A percentile compares a stretch with the other conserved stretches of the same genome.
Conservation (phyloP, 2,329 filamentous ascomycete species). For the Epichloe hybrida region DNA sequence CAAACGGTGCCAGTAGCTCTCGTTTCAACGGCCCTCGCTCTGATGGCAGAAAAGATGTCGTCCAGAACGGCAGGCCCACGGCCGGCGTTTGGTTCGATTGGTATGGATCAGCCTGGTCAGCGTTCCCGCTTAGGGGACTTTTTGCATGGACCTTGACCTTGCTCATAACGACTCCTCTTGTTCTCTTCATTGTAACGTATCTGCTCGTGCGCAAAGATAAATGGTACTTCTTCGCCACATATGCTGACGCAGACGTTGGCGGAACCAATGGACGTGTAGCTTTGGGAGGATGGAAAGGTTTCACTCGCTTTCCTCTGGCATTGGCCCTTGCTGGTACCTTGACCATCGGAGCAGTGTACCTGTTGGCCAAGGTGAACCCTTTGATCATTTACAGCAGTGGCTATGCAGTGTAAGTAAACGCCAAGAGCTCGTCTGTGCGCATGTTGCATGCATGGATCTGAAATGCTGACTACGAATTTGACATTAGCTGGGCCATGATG, state of each 20-base stretch:
- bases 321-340: conserved; percentile 53
- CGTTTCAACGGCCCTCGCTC: conserved; percentile 48
- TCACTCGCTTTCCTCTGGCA: conserved; percentile 72
- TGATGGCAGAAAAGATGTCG: conserved; percentile 43
- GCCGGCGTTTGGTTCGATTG: conserved; percentile 88
- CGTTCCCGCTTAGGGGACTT: conserved; percentile 67
- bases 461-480: conserved; percentile 8
- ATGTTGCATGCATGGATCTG: neutral
- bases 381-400: conserved; percentile 81
- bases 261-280: conserved; percentile 46
- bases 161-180: conserved; percentile 64
- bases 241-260: conserved; percentile 38
- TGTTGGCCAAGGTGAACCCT: conserved; percentile 75
- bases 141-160: conserved; percentile 81
- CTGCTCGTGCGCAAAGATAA: conserved; percentile 60
- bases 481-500: conserved; percentile 63
- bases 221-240: conserved; percentile 73
- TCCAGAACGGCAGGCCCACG: conserved; percentile 51
- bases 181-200: conserved; percentile 55
- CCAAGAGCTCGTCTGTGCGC: neutral
- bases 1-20: conserved; percentile 47
- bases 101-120: conserved; percentile 64
- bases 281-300: conserved; percentile 65
- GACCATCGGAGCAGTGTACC: conserved; percentile 58
- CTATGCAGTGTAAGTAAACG: conserved; percentile 51